Conservation (phyloP, 768 basidiomycete genomes). For the Tricholoma flavovirens region DNA sequence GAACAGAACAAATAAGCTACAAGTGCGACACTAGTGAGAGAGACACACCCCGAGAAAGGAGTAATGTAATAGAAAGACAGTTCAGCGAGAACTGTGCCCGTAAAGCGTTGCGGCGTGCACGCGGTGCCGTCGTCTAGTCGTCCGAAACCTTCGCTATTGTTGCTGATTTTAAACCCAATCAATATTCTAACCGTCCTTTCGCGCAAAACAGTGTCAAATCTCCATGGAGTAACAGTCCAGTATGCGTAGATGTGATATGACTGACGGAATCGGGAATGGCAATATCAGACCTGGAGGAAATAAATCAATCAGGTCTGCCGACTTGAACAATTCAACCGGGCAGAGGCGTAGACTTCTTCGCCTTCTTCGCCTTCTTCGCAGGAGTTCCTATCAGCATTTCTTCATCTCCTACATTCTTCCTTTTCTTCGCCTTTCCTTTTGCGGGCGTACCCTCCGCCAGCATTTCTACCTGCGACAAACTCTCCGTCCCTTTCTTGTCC, state of each 20-base stretch:
- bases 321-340: not conserved
- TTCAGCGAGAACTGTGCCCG: too few relatives aligned
- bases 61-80: too few relatives aligned
- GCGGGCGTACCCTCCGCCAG: constrained; percentile 16
- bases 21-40: too few relatives aligned
- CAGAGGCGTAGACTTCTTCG: not conserved
- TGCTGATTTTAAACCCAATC: too few relatives aligned
- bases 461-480: constrained; percentile 16
- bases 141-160: too few relatives aligned
- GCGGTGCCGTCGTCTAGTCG: too few relatives aligned
- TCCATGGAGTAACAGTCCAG: too few relatives aligned
- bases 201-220: too few relatives aligned
- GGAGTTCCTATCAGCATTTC: not conserved
- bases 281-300: not conserved
- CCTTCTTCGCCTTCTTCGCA: not conserved
- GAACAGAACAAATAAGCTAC: too few relatives aligned
- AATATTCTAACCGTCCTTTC: too few relatives aligned
- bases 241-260: not conserved
- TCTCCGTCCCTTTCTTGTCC: constrained; percentile 31
- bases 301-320: not conserved
- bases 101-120: too few relatives aligned
- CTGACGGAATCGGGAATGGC: not conserved
- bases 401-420: not conserved
- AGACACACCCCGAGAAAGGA: too few relatives aligned
- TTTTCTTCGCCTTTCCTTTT: constrained; percentile 46